These are phyloP conservation scores for Aspergillus candidus DNA, from an alignment of 2,329 filamentous ascomycete genomes.

Conservation along the genomic window DNA sequence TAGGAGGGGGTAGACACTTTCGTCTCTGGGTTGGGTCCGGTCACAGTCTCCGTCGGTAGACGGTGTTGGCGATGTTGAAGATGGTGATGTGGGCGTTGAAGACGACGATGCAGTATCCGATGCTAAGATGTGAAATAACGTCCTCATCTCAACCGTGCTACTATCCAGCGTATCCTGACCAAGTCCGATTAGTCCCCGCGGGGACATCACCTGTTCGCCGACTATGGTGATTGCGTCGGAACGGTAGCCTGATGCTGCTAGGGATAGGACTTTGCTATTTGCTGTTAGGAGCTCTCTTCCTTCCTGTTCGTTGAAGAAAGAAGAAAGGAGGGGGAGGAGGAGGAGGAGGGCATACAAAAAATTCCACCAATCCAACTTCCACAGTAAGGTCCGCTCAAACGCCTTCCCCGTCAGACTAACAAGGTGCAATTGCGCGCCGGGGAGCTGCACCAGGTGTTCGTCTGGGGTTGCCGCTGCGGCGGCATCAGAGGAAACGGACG, in stretches of 20 bases:
- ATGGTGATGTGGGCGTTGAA: too few relatives aligned
- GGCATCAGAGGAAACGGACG: slow-evolving; percentile 41
- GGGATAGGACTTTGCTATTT: slow-evolving; percentile 52
- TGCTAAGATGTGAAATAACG: slow-evolving; percentile 62
- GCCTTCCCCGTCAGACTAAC: slow-evolving; percentile 68
- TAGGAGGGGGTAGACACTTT: slow-evolving; percentile 53
- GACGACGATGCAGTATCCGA: too few relatives aligned
- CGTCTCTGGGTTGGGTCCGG: too few relatives aligned
- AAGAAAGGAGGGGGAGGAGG: background rate
- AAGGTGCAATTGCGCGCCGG: slow-evolving; percentile 56
- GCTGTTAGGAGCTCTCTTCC: background rate
- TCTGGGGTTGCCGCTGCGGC: slow-evolving; percentile 17
- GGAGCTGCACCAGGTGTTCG: slow-evolving; percentile 55
- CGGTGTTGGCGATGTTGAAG: too few relatives aligned
- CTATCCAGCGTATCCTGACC: slow-evolving; percentile 64
- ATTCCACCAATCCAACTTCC: slow-evolving; percentile 61
- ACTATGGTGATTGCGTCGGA: slow-evolving; percentile 65
- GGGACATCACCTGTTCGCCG: slow-evolving; percentile 63
- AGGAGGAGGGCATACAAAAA: slow-evolving; percentile 47
- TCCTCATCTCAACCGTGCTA: slow-evolving; percentile 58
- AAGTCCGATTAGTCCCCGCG: slow-evolving; percentile 64
- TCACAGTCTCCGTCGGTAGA: slow-evolving; percentile 26
- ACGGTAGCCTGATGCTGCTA: slow-evolving; percentile 62
- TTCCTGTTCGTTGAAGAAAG: too few relatives aligned
- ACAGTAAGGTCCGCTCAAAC: slow-evolving; percentile 63